phyloP scores from a whole-genome alignment of 225 moss, liverwort and hornwort species.

The Antitrichia curtipendula region DNA sequence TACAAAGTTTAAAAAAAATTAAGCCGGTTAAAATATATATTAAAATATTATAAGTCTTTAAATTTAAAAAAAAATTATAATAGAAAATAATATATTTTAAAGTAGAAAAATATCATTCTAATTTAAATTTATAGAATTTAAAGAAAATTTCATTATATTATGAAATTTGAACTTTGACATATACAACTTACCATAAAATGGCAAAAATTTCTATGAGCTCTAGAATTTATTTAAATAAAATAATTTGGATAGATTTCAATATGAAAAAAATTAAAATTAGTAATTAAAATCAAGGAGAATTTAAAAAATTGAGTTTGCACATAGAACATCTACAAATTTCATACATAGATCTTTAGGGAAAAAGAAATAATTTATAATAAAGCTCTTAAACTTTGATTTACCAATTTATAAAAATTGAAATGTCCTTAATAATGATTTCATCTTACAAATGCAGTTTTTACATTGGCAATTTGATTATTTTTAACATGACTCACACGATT shows the following conservation, averaged over 20 bases:
- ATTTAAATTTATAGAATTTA: too few species aligned
- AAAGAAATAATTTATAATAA: too few species aligned
- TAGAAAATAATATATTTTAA: too few species aligned
- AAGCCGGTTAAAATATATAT: not conserved
- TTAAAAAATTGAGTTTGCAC: too few species aligned
- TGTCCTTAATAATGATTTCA: fast-evolving
- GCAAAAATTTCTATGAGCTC: fast-evolving
- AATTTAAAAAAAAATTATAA: not conserved
- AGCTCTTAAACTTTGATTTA: too few species aligned
- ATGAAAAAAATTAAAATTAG: too few species aligned
- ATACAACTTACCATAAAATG: too few species aligned
- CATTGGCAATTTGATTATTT: too few species aligned
- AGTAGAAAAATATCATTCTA: not conserved
- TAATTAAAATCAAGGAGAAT: too few species aligned
- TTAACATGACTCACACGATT: not conserved
- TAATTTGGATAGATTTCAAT: not conserved
- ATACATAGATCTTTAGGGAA: not conserved
- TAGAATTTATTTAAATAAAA: not conserved
- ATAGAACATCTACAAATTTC: not conserved
- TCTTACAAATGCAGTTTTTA: too few species aligned
- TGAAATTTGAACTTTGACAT: not conserved
- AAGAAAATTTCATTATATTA: not conserved
- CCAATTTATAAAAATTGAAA: fast-evolving
- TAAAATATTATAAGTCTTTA: too few species aligned
- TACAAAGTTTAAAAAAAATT: too few species aligned